A percentile compares a stretch with the other conserved stretches of the same genome.
Evolutionary conservation across 2,329 filamentous ascomycete genomes (phyloP).

Genomic region (Sporothrix mexicana): DNA sequence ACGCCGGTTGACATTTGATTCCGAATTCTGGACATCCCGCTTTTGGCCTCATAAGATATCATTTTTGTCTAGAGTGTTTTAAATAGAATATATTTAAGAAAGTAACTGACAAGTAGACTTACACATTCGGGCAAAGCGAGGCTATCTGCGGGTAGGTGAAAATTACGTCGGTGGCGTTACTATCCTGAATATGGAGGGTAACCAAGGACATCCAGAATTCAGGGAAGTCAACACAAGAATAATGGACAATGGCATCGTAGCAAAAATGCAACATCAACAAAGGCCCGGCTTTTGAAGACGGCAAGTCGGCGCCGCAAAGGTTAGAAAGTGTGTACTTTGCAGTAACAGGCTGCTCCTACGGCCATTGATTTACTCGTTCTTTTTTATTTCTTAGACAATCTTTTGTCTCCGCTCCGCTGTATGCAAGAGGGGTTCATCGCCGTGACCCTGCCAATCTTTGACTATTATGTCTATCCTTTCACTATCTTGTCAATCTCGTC

Average conservation of each 20-base stretch:
- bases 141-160: neutral
- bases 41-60: neutral
- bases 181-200: neutral
- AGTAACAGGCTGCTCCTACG: too few species aligned
- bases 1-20: neutral
- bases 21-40: neutral
- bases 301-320: neutral
- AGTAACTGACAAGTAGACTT: neutral
- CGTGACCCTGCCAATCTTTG: neutral
- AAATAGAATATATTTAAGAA: neutral
- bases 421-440: neutral
- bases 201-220: neutral
- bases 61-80: neutral
- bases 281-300: neutral
- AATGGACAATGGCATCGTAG: neutral
- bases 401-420: neutral
- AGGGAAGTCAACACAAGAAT: neutral
- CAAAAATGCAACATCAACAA: neutral
- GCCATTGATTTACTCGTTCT: too few species aligned
- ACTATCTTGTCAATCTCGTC: neutral
- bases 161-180: conserved; percentile 11
- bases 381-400: neutral
- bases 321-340: too few species aligned
- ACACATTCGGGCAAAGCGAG: neutral
- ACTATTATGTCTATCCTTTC: too few species aligned